Evolutionary conservation across 73 alveolate genomes (phyloP).

Genomic region (Paramecium sexaurelia): DNA sequence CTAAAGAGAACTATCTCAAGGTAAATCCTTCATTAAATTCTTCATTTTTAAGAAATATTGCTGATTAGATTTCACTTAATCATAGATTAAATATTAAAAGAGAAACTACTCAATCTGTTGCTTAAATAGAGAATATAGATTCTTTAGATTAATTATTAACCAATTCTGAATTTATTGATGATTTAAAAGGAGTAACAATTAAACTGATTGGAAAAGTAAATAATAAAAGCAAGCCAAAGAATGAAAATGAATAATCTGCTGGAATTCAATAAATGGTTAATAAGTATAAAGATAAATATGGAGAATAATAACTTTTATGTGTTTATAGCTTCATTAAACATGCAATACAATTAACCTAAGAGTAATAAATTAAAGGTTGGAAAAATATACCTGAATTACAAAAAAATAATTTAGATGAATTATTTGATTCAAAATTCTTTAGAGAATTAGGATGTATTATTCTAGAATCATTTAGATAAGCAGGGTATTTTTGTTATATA

Average conservation of each 20-base stretch:
- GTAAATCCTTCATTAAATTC: not conserved
- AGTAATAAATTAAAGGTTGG: conserved; percentile 3
- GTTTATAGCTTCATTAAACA: conserved; percentile 1
- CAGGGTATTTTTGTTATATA: not conserved
- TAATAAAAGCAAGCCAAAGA: conserved; percentile 27
- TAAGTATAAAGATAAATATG: not conserved
- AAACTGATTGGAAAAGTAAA: not conserved
- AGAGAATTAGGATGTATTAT: conserved; percentile 31
- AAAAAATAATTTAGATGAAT: not conserved
- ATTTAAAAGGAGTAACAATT: not conserved
- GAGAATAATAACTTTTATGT: not conserved
- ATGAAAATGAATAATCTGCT: not conserved
- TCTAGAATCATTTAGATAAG: conserved; percentile 23
- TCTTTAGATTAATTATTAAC: not conserved
- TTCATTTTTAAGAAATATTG: conserved; percentile 37
- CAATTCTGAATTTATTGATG: not conserved
- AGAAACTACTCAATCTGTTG: not conserved
- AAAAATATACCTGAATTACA: not conserved
- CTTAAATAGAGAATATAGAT: not conserved
- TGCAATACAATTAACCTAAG: not conserved
- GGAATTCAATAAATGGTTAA: not conserved
- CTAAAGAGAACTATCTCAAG: not conserved
- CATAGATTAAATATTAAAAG: not conserved
- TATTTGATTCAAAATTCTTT: not conserved
- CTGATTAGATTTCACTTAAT: conserved; percentile 3